Evolutionary conservation across 805 yeast genomes (phyloP).

Genomic region (Candida suzukii): DNA sequence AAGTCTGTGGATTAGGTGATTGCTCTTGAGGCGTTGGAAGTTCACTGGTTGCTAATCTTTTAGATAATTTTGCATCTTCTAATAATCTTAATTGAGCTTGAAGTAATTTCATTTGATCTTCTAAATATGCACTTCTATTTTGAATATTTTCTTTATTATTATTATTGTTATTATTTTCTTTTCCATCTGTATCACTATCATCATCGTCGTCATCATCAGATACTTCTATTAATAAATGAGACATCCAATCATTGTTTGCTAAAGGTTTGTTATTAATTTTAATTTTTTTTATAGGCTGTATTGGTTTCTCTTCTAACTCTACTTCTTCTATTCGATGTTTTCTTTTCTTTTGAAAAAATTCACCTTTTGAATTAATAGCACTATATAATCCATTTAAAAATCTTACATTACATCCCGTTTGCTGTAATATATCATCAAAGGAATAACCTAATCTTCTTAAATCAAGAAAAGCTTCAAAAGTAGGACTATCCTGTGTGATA

Average conservation of each 20-base stretch:
- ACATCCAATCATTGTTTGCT: constrained; percentile 4
- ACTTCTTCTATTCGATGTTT: too few relatives aligned
- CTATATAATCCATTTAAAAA: background rate
- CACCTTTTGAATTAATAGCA: background rate
- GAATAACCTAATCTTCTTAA: constrained; percentile 14
- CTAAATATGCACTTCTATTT: background rate
- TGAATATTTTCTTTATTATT: background rate
- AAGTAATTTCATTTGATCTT: background rate
- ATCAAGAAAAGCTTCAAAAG: constrained; percentile 17
- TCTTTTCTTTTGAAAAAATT: background rate
- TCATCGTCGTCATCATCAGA: constrained; percentile 5
- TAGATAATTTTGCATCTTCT: background rate
- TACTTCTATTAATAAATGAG: constrained; percentile 2
- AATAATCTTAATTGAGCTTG: background rate
- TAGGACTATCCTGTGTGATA: background rate
- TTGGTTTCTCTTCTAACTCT: too few relatives aligned
- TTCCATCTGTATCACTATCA: too few relatives aligned
- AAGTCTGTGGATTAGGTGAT: too few relatives aligned
- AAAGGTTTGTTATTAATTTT: constrained; percentile 1
- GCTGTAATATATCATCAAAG: constrained; percentile 9
- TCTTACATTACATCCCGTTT: background rate
- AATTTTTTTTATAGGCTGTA: too few relatives aligned
- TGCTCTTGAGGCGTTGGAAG: too few relatives aligned
- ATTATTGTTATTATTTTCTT: too few relatives aligned
- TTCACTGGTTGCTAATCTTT: too few relatives aligned